These are phyloP conservation scores for Oligophagozyma castellii DNA, from an alignment of 1,139 yeast genomes.

Conservation along the genomic window DNA sequence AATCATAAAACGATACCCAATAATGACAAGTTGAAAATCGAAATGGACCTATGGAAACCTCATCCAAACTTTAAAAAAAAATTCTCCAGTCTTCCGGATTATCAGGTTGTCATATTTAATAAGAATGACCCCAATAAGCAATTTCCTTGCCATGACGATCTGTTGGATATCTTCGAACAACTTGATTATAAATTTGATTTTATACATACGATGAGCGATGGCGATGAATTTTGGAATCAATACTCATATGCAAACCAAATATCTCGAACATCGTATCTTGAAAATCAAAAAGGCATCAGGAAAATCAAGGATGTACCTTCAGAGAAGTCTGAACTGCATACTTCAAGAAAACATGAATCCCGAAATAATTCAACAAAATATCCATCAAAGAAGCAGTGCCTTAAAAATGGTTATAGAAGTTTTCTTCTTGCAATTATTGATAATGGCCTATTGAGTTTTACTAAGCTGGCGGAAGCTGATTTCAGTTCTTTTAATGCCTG, in stretches of 20 bases:
- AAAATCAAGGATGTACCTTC: conserved; percentile 14
- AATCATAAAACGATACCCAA: conserved; percentile 2
- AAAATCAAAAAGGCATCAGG: conserved; percentile 10
- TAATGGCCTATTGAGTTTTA: conserved; percentile 58
- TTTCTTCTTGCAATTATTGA: conserved; percentile 56
- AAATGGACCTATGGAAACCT: conserved; percentile 80
- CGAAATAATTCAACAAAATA: conserved; percentile 13
- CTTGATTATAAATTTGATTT: conserved; percentile 21
- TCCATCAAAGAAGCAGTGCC: conserved; percentile 23
- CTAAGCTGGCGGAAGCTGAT: conserved; percentile 44
- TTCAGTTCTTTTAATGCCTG: conserved; percentile 34
- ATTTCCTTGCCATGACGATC: conserved; percentile 40
- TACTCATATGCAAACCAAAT: conserved; percentile 15
- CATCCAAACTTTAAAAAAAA: conserved; percentile 54
- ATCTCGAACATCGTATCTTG: conserved; percentile 14
- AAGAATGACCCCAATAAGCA: conserved; percentile 28
- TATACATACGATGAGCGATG: conserved; percentile 10
- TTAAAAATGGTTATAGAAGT: conserved; percentile 36
- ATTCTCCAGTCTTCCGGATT: conserved; percentile 61
- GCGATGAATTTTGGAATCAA: conserved; percentile 13
- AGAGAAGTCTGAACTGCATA: conserved; percentile 8
- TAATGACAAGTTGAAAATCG: conserved; percentile 6
- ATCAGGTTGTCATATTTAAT: conserved; percentile 49
- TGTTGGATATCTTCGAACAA: conserved; percentile 13
- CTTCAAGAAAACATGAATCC: conserved; percentile 23